Conservation (phyloP, 371 early-diverging fungal genomes). For the Mucor mucedo region DNA sequence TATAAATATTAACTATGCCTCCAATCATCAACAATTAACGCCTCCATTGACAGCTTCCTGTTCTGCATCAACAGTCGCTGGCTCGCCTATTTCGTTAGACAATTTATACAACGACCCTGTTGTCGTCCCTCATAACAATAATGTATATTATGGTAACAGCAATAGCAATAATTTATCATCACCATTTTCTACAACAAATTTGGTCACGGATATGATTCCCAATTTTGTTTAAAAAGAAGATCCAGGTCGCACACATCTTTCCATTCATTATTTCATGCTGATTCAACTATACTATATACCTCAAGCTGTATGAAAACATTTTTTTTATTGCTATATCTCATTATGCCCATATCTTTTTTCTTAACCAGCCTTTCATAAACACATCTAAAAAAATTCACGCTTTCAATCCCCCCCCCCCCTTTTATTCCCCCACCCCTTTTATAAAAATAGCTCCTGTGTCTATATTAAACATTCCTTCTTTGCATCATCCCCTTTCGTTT, state of each 20-base stretch:
- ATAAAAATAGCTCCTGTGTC: slow-evolving; percentile 6
- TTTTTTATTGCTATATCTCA: not conserved
- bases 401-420: not conserved
- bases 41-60: slow-evolving; percentile 40
- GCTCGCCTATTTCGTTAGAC: slow-evolving; percentile 36
- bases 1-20: slow-evolving; percentile 15
- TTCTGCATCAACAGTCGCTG: slow-evolving; percentile 33
- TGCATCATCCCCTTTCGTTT: slow-evolving; percentile 9
- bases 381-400: not conserved
- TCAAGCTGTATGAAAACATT: not conserved
- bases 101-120: slow-evolving; percentile 27
- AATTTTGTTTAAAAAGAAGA: slow-evolving; percentile 6
- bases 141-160: slow-evolving; percentile 4
- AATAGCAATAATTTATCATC: slow-evolving; percentile 11
- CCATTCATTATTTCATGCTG: slow-evolving; percentile 4
- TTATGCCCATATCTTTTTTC: slow-evolving; percentile 3
- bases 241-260: not conserved
- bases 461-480: slow-evolving; percentile 20
- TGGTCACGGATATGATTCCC: slow-evolving; percentile 13
- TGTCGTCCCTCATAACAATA: slow-evolving; percentile 11
- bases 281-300: not conserved
- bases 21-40: slow-evolving; percentile 23
- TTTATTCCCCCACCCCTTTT: not conserved
- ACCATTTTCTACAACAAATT: slow-evolving; percentile 13
- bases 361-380: not conserved